Base-by-base conservation (phyloP, 306 rosid genomes). In the Cicer judaicum region DNA sequence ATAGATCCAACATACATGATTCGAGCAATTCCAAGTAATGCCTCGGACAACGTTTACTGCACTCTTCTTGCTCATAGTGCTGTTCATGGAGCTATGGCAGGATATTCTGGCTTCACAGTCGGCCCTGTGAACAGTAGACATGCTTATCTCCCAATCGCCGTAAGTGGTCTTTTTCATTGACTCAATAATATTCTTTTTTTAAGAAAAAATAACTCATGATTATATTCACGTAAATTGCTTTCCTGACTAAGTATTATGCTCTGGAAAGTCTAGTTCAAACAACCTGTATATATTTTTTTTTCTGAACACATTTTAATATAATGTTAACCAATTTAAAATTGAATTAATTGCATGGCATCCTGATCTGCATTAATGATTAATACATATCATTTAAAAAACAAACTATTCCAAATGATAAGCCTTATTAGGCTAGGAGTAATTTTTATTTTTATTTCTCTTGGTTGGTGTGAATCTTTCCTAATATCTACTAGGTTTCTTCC, bases 1-100 rank as follows among this genome's bases (percentile, higher is more conserved):
- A 65, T 82, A 94, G 98, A 94, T 87, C 98, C 98, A 38, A 94
- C 98, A 13, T 93, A 91, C 77, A 93, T 93, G 98, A 89, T 93
- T 86, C 91, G 97, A 79, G 98, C 98, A 42, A 82, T 94, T 80
- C 98, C 98, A 57, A 94, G 98, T 84, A 94, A 87, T 84, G 97
- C 98, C 68, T 90, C 95, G 1, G 98, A 94, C 89, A 94, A 89
- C 79, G 73, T 94, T 73, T 91, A 90, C 87, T 90, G 98, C 84
- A 94, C 97, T 15, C 98, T 94, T 80, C 97, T 94, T 81, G 98
- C 97, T 71, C 98, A 94, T 10, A 73, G 98, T 72, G 96, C 91
- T 82, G 91, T 94, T 62, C 98, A 91, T 74, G 98, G 96, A 68
- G 96, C 96, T 82, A 94, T 91, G 98, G 97, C 97, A 29, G 98